phyloP scores from a whole-genome alignment of 129 eudicot species.

The Mikania micrantha region DNA sequence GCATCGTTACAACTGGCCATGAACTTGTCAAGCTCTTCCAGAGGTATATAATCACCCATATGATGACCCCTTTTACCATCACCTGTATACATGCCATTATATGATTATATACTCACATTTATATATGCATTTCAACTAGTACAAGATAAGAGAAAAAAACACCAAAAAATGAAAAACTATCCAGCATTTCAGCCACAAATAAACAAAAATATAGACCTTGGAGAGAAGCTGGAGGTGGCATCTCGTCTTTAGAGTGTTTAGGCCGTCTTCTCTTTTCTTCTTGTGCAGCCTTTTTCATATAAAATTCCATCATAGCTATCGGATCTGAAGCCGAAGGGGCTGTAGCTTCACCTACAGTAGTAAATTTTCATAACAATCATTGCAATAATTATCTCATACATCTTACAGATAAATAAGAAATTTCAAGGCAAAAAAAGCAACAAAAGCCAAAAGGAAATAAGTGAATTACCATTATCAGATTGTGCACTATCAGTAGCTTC shows the following conservation, averaged over 20 bases:
- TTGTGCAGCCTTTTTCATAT: conserved; percentile 65
- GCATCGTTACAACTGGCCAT: conserved; percentile 62
- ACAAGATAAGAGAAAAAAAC: neutral
- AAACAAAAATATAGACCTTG: conserved; percentile 33
- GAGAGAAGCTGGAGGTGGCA: conserved; percentile 81
- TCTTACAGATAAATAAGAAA: neutral
- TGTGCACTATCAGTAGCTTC: conserved; percentile 42
- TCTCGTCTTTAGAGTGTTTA: conserved; percentile 64
- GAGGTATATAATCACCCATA: conserved; percentile 87
- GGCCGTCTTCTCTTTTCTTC: conserved; percentile 60
- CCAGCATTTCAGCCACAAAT: too few relatives aligned
- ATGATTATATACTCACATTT: neutral
- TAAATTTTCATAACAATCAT: neutral
- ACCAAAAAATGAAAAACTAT: neutral
- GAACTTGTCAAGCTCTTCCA: conserved; percentile 74
- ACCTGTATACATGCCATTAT: conserved; percentile 17
- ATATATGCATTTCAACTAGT: neutral
- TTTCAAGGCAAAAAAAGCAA: neutral
- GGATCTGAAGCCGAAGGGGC: conserved; percentile 55
- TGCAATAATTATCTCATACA: neutral
- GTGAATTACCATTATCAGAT: conserved; percentile 37
- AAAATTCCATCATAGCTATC: conserved; percentile 76
- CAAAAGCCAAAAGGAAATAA: neutral
- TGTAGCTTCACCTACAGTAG: conserved; percentile 41
- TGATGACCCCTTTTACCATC: conserved; percentile 68